Evolutionary conservation across 768 basidiomycete species (phyloP).

Genomic region (Tricholomella constricta): DNA sequence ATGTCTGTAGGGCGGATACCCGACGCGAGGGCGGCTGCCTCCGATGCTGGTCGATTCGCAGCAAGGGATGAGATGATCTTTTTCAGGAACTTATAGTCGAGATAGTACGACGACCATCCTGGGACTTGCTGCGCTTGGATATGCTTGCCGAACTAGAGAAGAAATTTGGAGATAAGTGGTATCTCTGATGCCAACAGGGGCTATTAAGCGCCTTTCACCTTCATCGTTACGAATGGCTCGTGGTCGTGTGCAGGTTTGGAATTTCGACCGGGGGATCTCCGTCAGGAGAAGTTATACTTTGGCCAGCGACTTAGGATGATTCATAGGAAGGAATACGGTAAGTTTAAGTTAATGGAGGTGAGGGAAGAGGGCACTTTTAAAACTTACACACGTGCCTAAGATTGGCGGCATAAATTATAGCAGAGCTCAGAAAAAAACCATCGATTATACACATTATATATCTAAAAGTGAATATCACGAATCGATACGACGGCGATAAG

Average conservation of each 20-base stretch:
- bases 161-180: slow-evolving; percentile 10
- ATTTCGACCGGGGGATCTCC: slow-evolving; percentile 9
- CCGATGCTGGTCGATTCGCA: slow-evolving; percentile 86
- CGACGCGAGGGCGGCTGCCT: slow-evolving; percentile 83
- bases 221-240: slow-evolving; percentile 20
- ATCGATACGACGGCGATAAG: slow-evolving; percentile 22
- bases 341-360: slow-evolving; percentile 2
- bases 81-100: slow-evolving; percentile 98
- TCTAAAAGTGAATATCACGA: slow-evolving; percentile 12
- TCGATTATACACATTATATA: slow-evolving; percentile 11
- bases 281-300: slow-evolving; percentile 8
- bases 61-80: slow-evolving; percentile 97
- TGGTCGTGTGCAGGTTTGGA: slow-evolving; percentile 15
- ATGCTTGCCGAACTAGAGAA: slow-evolving; percentile 92
- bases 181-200: slow-evolving; percentile 12
- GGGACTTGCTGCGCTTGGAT: slow-evolving; percentile 96
- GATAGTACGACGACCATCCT: slow-evolving; percentile 94
- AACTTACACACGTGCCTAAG: slow-evolving; percentile 31
- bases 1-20: slow-evolving; percentile 74
- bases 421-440: not conserved
- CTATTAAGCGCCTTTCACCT: slow-evolving; percentile 15
- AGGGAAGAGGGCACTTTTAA: not conserved
- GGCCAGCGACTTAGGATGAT: slow-evolving; percentile 1
- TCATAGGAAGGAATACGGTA: slow-evolving; percentile 10
- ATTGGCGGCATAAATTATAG: slow-evolving; percentile 11